Evolutionary conservation across 371 early-diverging fungal species (phyloP), one percentile per base, ranked within the genome.

Genomic region (Agmasoma carcini): DNA sequence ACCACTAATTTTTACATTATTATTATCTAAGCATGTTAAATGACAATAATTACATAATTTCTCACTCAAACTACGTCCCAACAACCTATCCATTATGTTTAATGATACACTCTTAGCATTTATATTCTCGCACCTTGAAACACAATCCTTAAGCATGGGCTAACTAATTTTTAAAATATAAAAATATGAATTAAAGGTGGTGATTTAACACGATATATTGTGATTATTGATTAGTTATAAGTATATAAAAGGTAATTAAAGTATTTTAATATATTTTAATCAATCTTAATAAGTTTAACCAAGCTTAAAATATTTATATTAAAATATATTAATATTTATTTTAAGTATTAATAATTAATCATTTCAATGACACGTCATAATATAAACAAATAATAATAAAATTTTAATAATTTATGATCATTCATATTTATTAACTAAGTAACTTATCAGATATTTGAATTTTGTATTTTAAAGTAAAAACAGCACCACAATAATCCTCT

Each of bases 1-100:
- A 0, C 63, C 66, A 33, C 66, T 63, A 30, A 37, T 47, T 41
- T 70, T 70, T 30, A 61, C 45, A 34, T 70, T 65, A 2, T 50
- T 45, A 3, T 41, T 48, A 38, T 52, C 54, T 40, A 63, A 33
- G 45, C 68, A 68, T 0, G 36, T 37, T 22, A 50, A 52, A 43
- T 68, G 62, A 34, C 68, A 68, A 22, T 52, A 29, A 29, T 26
- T 50, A 4, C 26, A 43, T 19, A 57, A 23, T 48, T 63, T 68
- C 7, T 68, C 55, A 11, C 30, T 27, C n/a, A 27, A n/a, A 22
- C 37, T 26, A 29, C 68, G 43, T 7, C 44, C 22, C 12, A 60
- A 51, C 12, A 68, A 26, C 17, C 23, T 23, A 31, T 68, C 68
- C 26, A 63, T 26, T 29, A 63, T 29, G 12, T 39, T 53, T 2